Conservation (phyloP, 2,329 filamentous ascomycete species). For the Exophiala xenobiotica region DNA sequence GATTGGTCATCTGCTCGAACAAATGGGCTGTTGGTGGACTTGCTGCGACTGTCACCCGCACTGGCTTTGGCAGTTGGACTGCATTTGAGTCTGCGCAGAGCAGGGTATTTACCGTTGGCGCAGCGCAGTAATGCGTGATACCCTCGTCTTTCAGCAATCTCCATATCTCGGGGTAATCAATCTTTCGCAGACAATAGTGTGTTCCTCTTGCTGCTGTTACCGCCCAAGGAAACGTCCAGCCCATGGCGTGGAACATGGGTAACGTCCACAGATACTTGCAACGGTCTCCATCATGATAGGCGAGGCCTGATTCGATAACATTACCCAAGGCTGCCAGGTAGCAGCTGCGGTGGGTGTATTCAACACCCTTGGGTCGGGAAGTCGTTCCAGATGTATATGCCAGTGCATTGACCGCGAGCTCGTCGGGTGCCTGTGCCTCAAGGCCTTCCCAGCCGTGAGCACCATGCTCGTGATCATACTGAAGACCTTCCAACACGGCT, state of each 20-base stretch:
- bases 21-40: conserved; percentile 85
- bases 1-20: conserved; percentile 84
- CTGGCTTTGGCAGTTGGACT: conserved; percentile 63
- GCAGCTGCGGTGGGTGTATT: conserved; percentile 82
- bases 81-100: conserved; percentile 80
- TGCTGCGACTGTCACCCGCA: conserved; percentile 88
- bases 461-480: conserved; percentile 66
- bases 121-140: conserved; percentile 93
- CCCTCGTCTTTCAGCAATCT: conserved; percentile 77
- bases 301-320: conserved; percentile 83
- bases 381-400: conserved; percentile 95
- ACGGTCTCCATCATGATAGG: conserved; percentile 60
- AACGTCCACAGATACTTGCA: conserved; percentile 89
- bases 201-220: conserved; percentile 92
- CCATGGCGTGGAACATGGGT: conserved; percentile 75
- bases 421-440: conserved; percentile 66
- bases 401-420: conserved; percentile 80
- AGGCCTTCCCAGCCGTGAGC: conserved; percentile 74
- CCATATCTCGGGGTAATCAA: conserved; percentile 95
- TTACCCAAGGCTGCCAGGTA: conserved; percentile 86
- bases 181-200: conserved; percentile 89
- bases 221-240: conserved; percentile 88
- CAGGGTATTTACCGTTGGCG: conserved; percentile 92
- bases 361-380: conserved; percentile 84
- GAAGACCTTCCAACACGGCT: conserved; percentile 76